Percentiles rank a stretch among this genome's conserved stretches.
Conservation (phyloP, 306 rosid genomes). For the Quercus rubra region DNA sequence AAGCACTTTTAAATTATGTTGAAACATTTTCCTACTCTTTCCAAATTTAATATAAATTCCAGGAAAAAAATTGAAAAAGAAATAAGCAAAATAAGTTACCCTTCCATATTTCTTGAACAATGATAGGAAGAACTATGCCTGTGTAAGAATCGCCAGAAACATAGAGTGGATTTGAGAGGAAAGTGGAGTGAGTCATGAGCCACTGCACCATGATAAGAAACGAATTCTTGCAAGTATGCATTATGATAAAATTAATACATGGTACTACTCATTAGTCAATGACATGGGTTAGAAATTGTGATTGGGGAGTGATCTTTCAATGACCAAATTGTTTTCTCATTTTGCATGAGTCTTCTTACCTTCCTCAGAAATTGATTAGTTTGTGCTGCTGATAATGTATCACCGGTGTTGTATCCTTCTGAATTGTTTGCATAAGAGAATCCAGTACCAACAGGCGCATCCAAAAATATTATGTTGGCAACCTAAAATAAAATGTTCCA, state of each 20-base stretch:
- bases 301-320: no score
- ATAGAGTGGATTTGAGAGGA: slow-evolving; percentile 44
- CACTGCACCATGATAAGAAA: slow-evolving; percentile 35
- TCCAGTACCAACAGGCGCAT: slow-evolving; percentile 47
- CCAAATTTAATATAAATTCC: no score
- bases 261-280: no score
- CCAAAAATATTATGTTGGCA: slow-evolving; percentile 41
- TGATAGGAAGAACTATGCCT: slow-evolving; percentile 28
- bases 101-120: slow-evolving; percentile 35
- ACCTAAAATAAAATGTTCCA: background rate
- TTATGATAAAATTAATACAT: no score
- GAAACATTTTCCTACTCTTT: no score
- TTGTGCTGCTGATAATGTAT: slow-evolving; percentile 19
- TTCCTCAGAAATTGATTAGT: slow-evolving; percentile 34
- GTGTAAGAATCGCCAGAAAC: slow-evolving; percentile 54
- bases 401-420: slow-evolving; percentile 21
- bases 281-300: no score
- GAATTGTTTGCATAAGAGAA: slow-evolving; percentile 32
- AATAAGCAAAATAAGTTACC: slow-evolving; percentile 24
- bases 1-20: no score
- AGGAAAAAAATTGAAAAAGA: background rate
- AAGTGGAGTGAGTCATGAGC: slow-evolving; percentile 44
- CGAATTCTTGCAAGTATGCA: background rate
- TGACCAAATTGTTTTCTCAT: no score
- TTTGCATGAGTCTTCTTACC: slow-evolving; percentile 11